Conservation (phyloP, 208 protist genomes). For the Leptomonas pyrrhocoris region DNA sequence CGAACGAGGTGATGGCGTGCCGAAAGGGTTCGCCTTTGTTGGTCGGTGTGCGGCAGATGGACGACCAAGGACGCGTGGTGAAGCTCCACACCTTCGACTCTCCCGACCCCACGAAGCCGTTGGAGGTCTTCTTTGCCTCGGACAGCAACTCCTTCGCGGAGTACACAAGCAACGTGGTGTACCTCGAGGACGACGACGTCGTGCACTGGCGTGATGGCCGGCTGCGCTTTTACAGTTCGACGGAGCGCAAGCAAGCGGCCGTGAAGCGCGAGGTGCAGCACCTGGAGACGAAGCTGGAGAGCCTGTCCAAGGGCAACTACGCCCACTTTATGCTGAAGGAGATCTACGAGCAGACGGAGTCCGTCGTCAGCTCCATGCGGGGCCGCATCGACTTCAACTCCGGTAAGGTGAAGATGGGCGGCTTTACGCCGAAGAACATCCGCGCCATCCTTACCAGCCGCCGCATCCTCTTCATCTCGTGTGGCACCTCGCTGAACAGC, state of each 20-base stretch:
- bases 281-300: constrained; percentile 85
- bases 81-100: constrained; percentile 28
- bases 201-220: constrained; percentile 66
- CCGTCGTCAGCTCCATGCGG: constrained; percentile 90
- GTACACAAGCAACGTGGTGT: constrained; percentile 93
- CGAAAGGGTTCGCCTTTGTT: constrained; percentile 93
- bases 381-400: constrained; percentile 88
- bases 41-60: constrained; percentile 75
- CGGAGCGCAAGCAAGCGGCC: constrained; percentile 11
- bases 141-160: constrained; percentile 95
- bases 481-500: constrained; percentile 94
- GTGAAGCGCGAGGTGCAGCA: constrained; percentile 58
- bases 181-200: constrained; percentile 96
- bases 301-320: constrained; percentile 92
- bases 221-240: constrained; percentile 59
- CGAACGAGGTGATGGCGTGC: constrained; percentile 88
- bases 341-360: constrained; percentile 96
- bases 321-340: constrained; percentile 98
- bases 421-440: constrained; percentile 62
- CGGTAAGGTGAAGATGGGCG: constrained; percentile 82
- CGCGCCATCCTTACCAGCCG: constrained; percentile 51
- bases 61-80: constrained; percentile 11
- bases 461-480: constrained; percentile 94
- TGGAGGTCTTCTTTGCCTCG: constrained; percentile 93
- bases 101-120: constrained; percentile 19